Percentiles rank a stretch among this genome's conserved stretches.
phyloP scores from a whole-genome alignment of 441 rosid genomes.

The Populus trichocarpa region DNA sequence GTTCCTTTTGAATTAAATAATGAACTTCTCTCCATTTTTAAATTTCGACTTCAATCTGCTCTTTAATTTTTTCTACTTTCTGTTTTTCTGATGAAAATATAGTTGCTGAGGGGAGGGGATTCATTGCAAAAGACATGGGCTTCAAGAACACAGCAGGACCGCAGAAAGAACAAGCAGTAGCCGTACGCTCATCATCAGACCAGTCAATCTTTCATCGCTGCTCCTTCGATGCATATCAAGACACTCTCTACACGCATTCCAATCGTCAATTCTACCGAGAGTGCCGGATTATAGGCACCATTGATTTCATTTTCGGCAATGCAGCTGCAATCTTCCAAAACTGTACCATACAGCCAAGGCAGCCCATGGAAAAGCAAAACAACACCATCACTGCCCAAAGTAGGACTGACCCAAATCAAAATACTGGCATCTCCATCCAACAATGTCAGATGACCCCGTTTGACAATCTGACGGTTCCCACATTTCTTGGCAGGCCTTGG shows the following conservation, averaged over 20 bases:
- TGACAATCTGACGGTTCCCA: constrained; percentile 11
- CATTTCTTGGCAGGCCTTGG: constrained; percentile 31
- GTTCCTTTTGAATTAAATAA: background rate
- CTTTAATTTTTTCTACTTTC: background rate
- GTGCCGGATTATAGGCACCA: constrained; percentile 19
- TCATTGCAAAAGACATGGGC: constrained; percentile 30
- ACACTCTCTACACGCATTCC: constrained; percentile 23
- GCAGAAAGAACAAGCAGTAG: constrained; percentile 34
- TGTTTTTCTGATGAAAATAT: background rate
- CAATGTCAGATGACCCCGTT: constrained; percentile 13
- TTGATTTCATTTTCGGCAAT: constrained; percentile 31
- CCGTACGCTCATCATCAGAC: constrained; percentile 29
- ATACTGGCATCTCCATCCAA: constrained; percentile 30
- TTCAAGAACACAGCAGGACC: constrained; percentile 35
- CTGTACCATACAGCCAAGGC: constrained; percentile 20
- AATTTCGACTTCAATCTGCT: background rate
- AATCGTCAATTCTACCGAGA: constrained; percentile 26
- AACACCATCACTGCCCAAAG: constrained; percentile 24
- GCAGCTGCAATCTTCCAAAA: constrained; percentile 25
- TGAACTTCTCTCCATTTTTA: background rate
- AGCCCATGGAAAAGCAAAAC: constrained; percentile 16
- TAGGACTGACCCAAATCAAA: constrained; percentile 31
- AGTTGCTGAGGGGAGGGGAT: constrained; percentile 30
- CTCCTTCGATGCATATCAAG: constrained; percentile 26
- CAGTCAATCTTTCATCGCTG: constrained; percentile 25